Evolutionary conservation across 768 basidiomycete genomes (phyloP), one percentile per base, ranked within the genome.

Genomic region (Hygrocybe punicea): DNA sequence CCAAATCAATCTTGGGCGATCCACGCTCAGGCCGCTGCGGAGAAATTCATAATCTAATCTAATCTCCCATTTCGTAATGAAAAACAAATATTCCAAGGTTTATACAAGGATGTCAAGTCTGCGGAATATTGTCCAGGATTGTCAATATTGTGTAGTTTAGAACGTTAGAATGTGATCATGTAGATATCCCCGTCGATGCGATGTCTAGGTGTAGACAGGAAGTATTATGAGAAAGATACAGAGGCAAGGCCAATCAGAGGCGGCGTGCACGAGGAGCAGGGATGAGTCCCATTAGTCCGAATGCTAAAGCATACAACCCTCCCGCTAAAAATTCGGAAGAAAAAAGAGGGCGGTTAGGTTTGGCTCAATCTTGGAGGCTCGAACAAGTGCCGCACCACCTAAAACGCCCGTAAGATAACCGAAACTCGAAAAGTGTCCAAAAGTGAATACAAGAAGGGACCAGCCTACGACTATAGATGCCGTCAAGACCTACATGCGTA

Each of bases 201-300:
- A 29, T 8, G 29, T 29, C 4, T 8, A 4, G 8, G 39, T 14
- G 52, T 29, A 46, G 58, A 34, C 21, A 14, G 24, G 24, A 25
- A 46, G 33, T 48, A 47, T 17, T 29, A 54, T 47, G 49, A 34
- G 53, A 46, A 52, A 21, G 10, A 23, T 44, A 40, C 25, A 23
- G 44, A 34, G 19, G n/a, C 24, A 24, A 17, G 17, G 29, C 23
- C 23, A 24, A 24, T 55, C 42, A 55, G 4, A 33, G 21, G 24
- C 53, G 53, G n/a, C 53, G 53, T 25, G 80, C 72, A 68, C 76
- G 81, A 11, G 87, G 87, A 23, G 81, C 80, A 13, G 88, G 86
- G 51, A 91, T 72, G 19, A 91, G 75, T 2, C 88, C 89, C 56
- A 91, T 78, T 35, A 89, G 68, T n/a, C 89, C 89, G 64, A 91